These are phyloP conservation scores for Crithidia mellificae DNA, from an alignment of 208 protist genomes.

Conservation along the genomic window DNA sequence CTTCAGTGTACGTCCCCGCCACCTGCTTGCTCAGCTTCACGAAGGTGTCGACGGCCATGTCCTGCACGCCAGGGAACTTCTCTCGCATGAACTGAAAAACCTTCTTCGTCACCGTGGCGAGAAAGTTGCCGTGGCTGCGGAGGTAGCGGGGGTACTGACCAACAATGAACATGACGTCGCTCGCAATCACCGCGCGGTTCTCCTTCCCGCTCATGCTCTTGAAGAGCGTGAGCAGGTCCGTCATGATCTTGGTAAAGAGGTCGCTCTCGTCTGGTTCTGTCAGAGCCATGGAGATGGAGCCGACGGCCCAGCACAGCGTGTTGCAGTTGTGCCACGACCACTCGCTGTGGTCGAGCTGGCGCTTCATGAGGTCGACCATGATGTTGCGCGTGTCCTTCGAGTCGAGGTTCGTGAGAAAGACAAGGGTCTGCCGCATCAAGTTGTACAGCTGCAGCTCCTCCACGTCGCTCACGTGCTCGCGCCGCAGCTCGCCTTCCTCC, in stretches of 20 bases:
- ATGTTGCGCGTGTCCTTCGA: constrained; percentile 95
- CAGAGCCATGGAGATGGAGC: constrained; percentile 97
- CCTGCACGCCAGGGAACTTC: constrained; percentile 98
- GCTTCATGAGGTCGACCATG: constrained; percentile 90
- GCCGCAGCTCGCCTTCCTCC: constrained; percentile 97
- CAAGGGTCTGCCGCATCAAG: constrained; percentile 96
- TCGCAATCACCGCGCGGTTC: constrained; percentile 98
- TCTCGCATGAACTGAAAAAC: constrained; percentile 99
- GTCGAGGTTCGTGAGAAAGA: constrained; percentile 98
- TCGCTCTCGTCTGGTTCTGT: constrained; percentile 95
- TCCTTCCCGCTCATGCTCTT: constrained; percentile 95
- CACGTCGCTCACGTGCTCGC: constrained; percentile 97
- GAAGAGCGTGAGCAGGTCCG: constrained; percentile 97
- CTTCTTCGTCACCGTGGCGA: constrained; percentile 98
- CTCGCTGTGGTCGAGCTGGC: constrained; percentile 87
- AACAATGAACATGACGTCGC: constrained; percentile 99
- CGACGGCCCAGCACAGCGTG: constrained; percentile 99
- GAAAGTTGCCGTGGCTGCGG: constrained; percentile 96
- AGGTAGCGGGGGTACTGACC: constrained; percentile 99
- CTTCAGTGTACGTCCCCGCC: constrained; percentile 82
- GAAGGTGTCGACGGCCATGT: constrained; percentile 99
- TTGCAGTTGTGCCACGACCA: constrained; percentile 98
- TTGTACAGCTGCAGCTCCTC: constrained; percentile 98
- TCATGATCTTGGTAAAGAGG: constrained; percentile 98
- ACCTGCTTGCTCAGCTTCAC: constrained; percentile 98